Evolutionary conservation across 2,329 filamentous ascomycete species (phyloP).

Genomic region (Penicillium italicum): DNA sequence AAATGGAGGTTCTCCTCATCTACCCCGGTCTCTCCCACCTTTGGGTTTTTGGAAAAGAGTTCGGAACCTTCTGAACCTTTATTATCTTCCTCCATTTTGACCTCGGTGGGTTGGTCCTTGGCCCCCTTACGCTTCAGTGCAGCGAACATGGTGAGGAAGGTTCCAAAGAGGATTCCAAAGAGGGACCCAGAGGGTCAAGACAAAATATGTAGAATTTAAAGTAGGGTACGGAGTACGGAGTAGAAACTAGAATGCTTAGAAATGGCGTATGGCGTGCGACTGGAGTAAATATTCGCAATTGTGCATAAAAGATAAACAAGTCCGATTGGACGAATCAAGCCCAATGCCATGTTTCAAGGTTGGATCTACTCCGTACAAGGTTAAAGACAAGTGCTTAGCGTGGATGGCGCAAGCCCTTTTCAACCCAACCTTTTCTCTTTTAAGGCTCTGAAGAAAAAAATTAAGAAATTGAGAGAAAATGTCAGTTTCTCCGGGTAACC

Average conservation of each 20-base stretch:
- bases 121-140: neutral
- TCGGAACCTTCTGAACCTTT: neutral
- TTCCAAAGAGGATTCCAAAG: neutral
- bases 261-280: neutral
- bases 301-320: neutral
- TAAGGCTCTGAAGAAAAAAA: neutral
- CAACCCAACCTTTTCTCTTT: neutral
- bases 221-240: too few species aligned
- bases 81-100: neutral
- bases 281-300: neutral
- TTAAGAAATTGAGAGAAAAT: neutral
- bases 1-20: conserved; percentile 20
- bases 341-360: neutral
- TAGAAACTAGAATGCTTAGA: neutral
- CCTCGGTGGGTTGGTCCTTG: neutral
- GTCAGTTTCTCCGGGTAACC: neutral
- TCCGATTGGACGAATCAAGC: neutral
- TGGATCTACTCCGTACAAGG: neutral
- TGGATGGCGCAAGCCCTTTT: neutral
- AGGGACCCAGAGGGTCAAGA: neutral
- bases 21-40: conserved; percentile 2
- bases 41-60: neutral
- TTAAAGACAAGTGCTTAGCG: neutral
- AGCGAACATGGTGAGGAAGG: neutral
- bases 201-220: too few species aligned